These are phyloP conservation scores for Penicillium cosmopolitanum DNA, from an alignment of 495 filamentous ascomycete species.

Conservation along the genomic window DNA sequence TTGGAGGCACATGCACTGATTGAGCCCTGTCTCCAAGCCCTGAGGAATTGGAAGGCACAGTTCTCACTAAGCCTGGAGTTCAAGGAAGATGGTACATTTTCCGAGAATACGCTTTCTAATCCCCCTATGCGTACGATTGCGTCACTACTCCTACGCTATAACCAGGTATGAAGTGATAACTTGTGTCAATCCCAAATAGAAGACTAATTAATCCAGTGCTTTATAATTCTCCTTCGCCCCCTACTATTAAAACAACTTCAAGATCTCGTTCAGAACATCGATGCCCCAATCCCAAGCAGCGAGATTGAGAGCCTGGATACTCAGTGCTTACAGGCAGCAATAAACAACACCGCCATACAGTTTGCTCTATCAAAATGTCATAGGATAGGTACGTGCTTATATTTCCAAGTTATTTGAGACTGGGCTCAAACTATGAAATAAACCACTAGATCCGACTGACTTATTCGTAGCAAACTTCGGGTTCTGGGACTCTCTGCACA, in stretches of 20 bases:
- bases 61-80: neutral
- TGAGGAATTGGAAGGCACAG: neutral
- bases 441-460: neutral
- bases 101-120: neutral
- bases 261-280: neutral
- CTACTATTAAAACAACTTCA: slow-evolving; percentile 3
- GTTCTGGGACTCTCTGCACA: slow-evolving; percentile 8
- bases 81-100: neutral
- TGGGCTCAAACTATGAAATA: neutral
- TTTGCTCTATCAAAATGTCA: neutral
- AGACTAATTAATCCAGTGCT: neutral
- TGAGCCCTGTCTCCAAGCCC: neutral
- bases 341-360: neutral
- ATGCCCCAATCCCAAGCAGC: neutral
- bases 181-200: neutral
- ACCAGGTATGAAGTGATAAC: slow-evolving; percentile 1
- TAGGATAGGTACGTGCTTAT: neutral
- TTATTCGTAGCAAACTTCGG: neutral
- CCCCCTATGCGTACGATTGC: slow-evolving; percentile 6
- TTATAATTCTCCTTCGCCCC: slow-evolving; percentile 3
- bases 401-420: neutral
- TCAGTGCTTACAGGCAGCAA: neutral
- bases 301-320: neutral
- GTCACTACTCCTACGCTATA: slow-evolving; percentile 1
- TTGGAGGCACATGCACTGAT: neutral